Evolutionary conservation across 192 early-diverging fungal species (phyloP), one percentile per base, ranked within the genome.

Genomic region (Entomortierella chlamydospora): DNA sequence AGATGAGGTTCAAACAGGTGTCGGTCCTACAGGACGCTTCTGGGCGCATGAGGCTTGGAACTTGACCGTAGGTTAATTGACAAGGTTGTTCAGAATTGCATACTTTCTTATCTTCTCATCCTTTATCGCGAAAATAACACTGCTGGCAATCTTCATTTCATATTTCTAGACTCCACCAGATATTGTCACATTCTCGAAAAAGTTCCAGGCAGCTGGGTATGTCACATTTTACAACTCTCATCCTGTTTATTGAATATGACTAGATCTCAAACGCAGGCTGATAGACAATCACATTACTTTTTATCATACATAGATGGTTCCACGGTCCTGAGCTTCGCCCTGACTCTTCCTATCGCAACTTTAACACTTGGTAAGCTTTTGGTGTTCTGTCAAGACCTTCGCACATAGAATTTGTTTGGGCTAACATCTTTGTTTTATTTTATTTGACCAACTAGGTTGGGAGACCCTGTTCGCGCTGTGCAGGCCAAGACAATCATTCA

Each of bases 1-100:
- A n/a, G 92, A 93, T 59, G 92, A 93, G 65, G 92, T 93, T 45
- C 92, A 93, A 65, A 93, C 92, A 1, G 92, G 92, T 61, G 91
- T 91, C 26, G 92, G 88, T 11, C 87, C 90, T 23, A 90, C 92
- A 0, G 92, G 92, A 51, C 82, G 85, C 2, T 93, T 93, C 72
- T 93, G 92, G 92, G 92, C 91, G 2, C 92, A 93, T 72, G 90
- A 91, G 64, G 84, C 87, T n/a, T 93, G 92, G 92, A 66, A 74
- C 9, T 73, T 93, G 55, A 66, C 67, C 0, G 76, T 79, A 70
- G 65, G 70, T 29, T 39, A 2, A 55, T 28, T 15, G n/a, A n/a
- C n/a, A 7, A 43, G 8, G 17, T 43, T 43, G 42, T 43, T 12
- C 17, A 17, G 37, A 59, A 4, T 2, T 37, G 41, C 37, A 20